Evolutionary conservation across 108 stramenopile species (phyloP).

Genomic region (Skeletonema marinoi): DNA sequence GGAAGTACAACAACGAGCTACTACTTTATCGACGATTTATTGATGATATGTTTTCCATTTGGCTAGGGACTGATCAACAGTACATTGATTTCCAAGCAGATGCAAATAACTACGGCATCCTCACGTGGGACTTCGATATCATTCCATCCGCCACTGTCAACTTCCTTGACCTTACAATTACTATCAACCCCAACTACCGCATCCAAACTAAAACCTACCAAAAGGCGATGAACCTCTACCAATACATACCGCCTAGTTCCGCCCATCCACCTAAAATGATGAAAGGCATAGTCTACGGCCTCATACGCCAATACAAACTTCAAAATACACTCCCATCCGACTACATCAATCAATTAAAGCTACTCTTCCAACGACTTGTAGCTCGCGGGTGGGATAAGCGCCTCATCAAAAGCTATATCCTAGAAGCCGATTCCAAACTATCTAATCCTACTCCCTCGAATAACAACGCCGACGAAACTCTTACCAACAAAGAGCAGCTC

Average conservation of each 20-base stretch:
- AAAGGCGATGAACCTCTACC: conserved; percentile 23
- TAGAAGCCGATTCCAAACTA: neutral
- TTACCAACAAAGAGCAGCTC: neutral
- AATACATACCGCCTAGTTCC: conserved; percentile 26
- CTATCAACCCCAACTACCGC: neutral
- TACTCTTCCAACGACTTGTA: neutral
- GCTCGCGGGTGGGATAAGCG: neutral
- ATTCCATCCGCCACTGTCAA: neutral
- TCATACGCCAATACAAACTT: conserved; percentile 1
- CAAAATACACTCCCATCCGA: conserved; percentile 1
- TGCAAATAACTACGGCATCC: conserved; percentile 16
- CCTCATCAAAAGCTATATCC: neutral
- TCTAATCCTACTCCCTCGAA: neutral
- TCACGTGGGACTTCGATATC: conserved; percentile 11
- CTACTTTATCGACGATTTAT: conserved; percentile 23
- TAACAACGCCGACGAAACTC: neutral
- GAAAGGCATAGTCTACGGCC: conserved; percentile 11
- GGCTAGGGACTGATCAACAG: neutral
- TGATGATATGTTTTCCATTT: conserved; percentile 25
- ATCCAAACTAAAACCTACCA: conserved; percentile 8
- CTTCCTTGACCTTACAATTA: conserved; percentile 26
- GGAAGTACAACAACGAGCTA: neutral
- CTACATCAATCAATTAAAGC: neutral
- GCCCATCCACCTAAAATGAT: conserved; percentile 18
- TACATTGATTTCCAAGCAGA: conserved; percentile 10